Percentiles rank a stretch among this genome's conserved stretches.
phyloP scores from a whole-genome alignment of 208 protist species.

The Porcisia hertigi region DNA sequence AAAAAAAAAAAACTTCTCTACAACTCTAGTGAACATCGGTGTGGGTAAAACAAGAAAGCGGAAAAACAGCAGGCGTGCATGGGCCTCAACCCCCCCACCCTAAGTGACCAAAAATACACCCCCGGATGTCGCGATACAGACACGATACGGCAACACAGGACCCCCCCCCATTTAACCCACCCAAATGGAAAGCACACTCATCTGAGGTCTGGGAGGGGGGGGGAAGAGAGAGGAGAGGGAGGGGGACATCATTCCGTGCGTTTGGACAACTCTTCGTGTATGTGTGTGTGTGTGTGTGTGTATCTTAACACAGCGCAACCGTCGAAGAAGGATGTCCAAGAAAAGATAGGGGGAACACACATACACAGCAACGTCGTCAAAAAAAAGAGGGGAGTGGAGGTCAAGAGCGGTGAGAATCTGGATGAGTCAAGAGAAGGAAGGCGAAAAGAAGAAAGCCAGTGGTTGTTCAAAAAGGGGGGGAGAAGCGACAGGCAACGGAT shows the following conservation, averaged over 20 bases:
- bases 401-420: neutral
- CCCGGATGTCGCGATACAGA: neutral
- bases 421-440: no score
- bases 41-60: neutral
- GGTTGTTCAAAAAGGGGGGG: neutral
- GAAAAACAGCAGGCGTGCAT: neutral
- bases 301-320: neutral
- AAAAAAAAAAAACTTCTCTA: neutral
- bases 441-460: neutral
- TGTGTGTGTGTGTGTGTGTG: neutral
- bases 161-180: neutral
- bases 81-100: neutral
- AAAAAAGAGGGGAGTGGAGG: neutral
- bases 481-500: no score
- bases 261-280: neutral
- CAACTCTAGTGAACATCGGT: neutral
- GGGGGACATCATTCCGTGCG: no score
- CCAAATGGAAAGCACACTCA: no score
- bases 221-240: neutral
- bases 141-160: neutral
- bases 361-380: neutral
- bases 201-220: no score
- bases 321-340: neutral
- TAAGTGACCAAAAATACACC: neutral
- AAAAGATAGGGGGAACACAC: neutral